Percentiles rank a stretch among this genome's conserved stretches.
phyloP scores from a whole-genome alignment of 768 basidiomycete genomes.

The Vishniacozyma victoriae region DNA sequence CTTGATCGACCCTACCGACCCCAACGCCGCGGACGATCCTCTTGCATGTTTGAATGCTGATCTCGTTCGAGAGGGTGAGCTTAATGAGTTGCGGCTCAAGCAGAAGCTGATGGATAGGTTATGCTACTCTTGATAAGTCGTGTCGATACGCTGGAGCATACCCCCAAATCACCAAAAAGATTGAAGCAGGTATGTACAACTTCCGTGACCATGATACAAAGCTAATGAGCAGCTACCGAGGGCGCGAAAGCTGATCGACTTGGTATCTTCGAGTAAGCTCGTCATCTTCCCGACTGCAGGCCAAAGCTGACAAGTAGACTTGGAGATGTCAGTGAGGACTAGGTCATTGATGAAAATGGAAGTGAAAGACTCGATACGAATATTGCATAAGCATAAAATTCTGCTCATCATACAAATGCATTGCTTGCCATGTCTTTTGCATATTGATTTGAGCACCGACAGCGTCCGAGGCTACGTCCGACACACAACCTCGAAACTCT shows the following conservation, averaged over 20 bases:
- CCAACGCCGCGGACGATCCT: constrained; percentile 61
- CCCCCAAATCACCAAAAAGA: constrained; percentile 41
- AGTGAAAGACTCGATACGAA: too few relatives aligned
- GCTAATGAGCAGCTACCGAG: constrained; percentile 32
- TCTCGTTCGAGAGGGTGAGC: constrained; percentile 74
- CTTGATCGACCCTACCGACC: constrained; percentile 81
- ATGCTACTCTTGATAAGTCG: constrained; percentile 44
- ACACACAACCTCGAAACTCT: too few relatives aligned
- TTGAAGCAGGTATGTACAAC: constrained; percentile 32
- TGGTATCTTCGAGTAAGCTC: constrained; percentile 46
- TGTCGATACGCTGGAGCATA: constrained; percentile 39
- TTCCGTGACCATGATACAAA: not conserved
- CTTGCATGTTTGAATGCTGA: constrained; percentile 80
- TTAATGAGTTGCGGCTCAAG: not conserved
- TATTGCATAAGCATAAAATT: too few relatives aligned
- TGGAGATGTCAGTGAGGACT: constrained; percentile 46
- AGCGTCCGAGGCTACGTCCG: too few relatives aligned
- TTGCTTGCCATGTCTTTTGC: too few relatives aligned
- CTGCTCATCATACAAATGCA: too few relatives aligned
- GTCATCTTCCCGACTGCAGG: not conserved
- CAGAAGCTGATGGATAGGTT: constrained; percentile 18
- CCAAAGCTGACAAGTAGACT: constrained; percentile 20
- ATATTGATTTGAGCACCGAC: too few relatives aligned
- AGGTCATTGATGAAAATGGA: too few relatives aligned
- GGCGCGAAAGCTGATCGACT: constrained; percentile 45